A percentile compares a stretch with the other conserved stretches of the same genome.
phyloP scores from a whole-genome alignment of 2,329 filamentous ascomycete species.

The Escovopsis sp. region DNA sequence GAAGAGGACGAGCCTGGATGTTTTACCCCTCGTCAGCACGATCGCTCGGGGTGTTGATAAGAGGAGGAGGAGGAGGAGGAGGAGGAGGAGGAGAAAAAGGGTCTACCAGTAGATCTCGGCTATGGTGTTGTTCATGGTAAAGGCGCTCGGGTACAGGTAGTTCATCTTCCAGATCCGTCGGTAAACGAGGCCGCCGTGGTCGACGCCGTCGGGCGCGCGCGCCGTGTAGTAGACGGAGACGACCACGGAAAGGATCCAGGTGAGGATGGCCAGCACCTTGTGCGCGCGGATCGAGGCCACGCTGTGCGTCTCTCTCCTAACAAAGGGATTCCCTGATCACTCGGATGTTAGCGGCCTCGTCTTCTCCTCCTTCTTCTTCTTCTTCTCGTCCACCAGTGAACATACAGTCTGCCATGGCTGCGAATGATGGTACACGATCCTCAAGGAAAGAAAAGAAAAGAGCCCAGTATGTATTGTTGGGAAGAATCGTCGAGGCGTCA shows the following conservation, averaged over 20 bases:
- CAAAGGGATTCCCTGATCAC: constrained; percentile 57
- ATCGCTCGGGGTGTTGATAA: constrained; percentile 1
- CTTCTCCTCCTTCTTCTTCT: too few species aligned
- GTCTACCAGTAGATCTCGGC: constrained; percentile 62
- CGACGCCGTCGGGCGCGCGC: constrained; percentile 48
- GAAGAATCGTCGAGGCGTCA: too few species aligned
- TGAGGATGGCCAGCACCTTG: constrained; percentile 58
- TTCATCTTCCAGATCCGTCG: constrained; percentile 66
- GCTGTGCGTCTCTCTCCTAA: constrained; percentile 51
- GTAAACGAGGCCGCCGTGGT: constrained; percentile 43
- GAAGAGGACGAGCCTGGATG: constrained; percentile 52
- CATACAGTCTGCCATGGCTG: too few species aligned
- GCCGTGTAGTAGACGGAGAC: constrained; percentile 62
- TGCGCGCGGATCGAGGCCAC: constrained; percentile 50
- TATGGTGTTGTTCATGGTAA: constrained; percentile 54
- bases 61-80: background rate
- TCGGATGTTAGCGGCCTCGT: too few species aligned
- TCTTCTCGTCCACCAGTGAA: too few species aligned
- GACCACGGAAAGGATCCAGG: constrained; percentile 61
- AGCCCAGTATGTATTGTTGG: too few species aligned
- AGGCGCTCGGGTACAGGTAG: constrained; percentile 50
- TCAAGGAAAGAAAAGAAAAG: background rate
- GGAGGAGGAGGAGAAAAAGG: background rate
- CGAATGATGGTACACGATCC: background rate
- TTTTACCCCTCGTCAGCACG: background rate